Percentiles rank a stretch among this genome's conserved stretches.
phyloP scores from a whole-genome alignment of 176 grass and related monocot genomes.

The Alopecurus myosuroides region DNA sequence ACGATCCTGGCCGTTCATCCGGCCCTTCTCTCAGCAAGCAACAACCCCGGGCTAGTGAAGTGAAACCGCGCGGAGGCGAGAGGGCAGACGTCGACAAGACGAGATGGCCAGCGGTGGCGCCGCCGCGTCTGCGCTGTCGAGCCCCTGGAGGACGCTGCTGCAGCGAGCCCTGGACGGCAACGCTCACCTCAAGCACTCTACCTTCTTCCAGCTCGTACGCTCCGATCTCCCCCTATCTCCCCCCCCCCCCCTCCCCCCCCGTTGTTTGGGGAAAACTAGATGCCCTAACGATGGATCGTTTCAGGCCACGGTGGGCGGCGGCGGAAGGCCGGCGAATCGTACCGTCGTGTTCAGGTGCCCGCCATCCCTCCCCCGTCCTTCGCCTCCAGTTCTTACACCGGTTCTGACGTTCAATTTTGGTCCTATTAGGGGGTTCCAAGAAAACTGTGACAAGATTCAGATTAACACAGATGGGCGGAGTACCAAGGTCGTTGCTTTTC shows the following conservation, averaged over 20 bases:
- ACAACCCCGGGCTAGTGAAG: not conserved
- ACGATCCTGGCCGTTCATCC: slow-evolving; percentile 21
- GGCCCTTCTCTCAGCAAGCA: not conserved
- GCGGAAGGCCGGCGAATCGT: slow-evolving; percentile 70
- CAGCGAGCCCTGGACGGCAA: slow-evolving; percentile 70
- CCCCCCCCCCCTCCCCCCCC: too few relatives aligned
- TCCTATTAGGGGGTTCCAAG: slow-evolving; percentile 64
- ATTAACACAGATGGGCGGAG: slow-evolving; percentile 77
- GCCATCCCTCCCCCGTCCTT: not conserved
- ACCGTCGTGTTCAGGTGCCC: slow-evolving; percentile 84
- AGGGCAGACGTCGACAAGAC: not conserved
- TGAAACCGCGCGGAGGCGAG: not conserved
- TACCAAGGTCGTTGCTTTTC: slow-evolving; percentile 44
- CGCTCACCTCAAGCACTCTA: slow-evolving; percentile 75
- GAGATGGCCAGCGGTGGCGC: slow-evolving; percentile 39
- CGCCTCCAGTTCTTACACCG: not conserved
- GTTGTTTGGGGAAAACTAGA: slow-evolving; percentile 3
- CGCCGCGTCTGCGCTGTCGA: slow-evolving; percentile 33
- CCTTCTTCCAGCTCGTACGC: slow-evolving; percentile 82
- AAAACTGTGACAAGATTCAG: slow-evolving; percentile 73
- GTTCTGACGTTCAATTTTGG: not conserved
- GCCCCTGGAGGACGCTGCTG: slow-evolving; percentile 70
- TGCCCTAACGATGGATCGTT: not conserved
- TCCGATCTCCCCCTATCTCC: not conserved
- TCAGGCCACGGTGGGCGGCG: slow-evolving; percentile 58